Percentiles rank a stretch among this genome's conserved stretches.
Conservation (phyloP, 352 stramenopile genomes). For the Phytophthora pluvialis region DNA sequence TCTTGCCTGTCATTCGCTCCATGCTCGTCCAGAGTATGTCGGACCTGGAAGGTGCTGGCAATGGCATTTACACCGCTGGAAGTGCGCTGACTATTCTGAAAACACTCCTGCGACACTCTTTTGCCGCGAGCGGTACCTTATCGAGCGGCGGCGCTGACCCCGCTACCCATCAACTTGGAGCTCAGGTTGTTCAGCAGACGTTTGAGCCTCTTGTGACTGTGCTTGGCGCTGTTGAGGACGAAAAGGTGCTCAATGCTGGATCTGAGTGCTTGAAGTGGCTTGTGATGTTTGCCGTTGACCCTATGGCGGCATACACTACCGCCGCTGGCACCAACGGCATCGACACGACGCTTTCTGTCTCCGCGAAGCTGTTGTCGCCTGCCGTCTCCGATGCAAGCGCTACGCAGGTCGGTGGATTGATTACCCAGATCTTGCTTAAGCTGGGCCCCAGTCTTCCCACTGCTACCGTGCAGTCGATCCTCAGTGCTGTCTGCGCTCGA, state of each 20-base stretch:
- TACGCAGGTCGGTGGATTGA: constrained; percentile 75
- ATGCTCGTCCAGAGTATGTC: constrained; percentile 64
- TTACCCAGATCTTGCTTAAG: constrained; percentile 84
- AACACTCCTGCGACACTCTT: constrained; percentile 76
- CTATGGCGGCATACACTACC: constrained; percentile 58
- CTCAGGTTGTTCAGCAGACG: constrained; percentile 70
- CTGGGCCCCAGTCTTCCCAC: constrained; percentile 61
- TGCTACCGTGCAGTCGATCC: constrained; percentile 75
- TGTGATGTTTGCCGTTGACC: constrained; percentile 78
- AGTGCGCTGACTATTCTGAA: constrained; percentile 79
- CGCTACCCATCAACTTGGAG: constrained; percentile 54
- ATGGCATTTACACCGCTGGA: constrained; percentile 61
- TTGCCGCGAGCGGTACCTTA: constrained; percentile 45
- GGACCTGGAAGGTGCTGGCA: constrained; percentile 58
- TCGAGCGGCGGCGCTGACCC: constrained; percentile 34
- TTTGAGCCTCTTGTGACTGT: constrained; percentile 78
- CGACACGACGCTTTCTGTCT: constrained; percentile 73
- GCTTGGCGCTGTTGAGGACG: constrained; percentile 67
- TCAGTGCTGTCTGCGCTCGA: constrained; percentile 71
- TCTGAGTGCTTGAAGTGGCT: constrained; percentile 87
- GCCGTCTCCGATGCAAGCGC: constrained; percentile 72
- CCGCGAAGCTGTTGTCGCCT: constrained; percentile 73
- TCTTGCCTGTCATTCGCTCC: constrained; percentile 60
- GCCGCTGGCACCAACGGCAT: constrained; percentile 53
- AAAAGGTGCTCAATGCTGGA: constrained; percentile 77